phyloP scores from a whole-genome alignment of 2,329 filamentous ascomycete genomes.

The Curvularia eragrostidis region DNA sequence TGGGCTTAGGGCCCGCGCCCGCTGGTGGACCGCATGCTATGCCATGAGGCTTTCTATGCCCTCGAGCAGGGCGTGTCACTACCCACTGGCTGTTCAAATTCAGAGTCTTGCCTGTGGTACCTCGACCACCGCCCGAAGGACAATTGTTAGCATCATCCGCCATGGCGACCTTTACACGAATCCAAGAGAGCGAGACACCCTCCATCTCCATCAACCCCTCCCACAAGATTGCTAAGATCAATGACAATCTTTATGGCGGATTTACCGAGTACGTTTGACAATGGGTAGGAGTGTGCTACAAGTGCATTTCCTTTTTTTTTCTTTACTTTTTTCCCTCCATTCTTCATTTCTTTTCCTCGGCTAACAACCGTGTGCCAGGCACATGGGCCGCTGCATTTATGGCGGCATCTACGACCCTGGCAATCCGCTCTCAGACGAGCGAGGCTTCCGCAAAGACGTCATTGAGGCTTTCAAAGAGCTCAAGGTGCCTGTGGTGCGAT shows the following conservation, averaged over 20 bases:
- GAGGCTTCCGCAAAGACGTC: constrained; percentile 81
- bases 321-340: no score
- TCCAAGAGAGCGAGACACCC: constrained; percentile 65
- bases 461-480: constrained; percentile 75
- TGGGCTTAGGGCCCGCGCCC: constrained; percentile 16
- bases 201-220: constrained; percentile 70
- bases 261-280: constrained; percentile 73
- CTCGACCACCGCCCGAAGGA: not conserved
- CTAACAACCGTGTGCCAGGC: constrained; percentile 58
- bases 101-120: not conserved
- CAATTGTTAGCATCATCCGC: not conserved
- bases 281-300: constrained; percentile 2
- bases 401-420: constrained; percentile 83
- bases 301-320: constrained; percentile 8
- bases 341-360: constrained; percentile 11
- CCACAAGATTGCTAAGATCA: constrained; percentile 73
- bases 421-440: constrained; percentile 73
- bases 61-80: constrained; percentile 14
- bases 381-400: constrained; percentile 90
- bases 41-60: constrained; percentile 21
- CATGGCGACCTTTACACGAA: constrained; percentile 78
- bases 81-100: constrained; percentile 5
- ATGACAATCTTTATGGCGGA: constrained; percentile 81
- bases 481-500: constrained; percentile 77
- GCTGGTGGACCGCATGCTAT: constrained; percentile 9